Base-by-base conservation (phyloP, 2,329 filamentous ascomycete genomes). In the Torrubiella hemipterigena region DNA sequence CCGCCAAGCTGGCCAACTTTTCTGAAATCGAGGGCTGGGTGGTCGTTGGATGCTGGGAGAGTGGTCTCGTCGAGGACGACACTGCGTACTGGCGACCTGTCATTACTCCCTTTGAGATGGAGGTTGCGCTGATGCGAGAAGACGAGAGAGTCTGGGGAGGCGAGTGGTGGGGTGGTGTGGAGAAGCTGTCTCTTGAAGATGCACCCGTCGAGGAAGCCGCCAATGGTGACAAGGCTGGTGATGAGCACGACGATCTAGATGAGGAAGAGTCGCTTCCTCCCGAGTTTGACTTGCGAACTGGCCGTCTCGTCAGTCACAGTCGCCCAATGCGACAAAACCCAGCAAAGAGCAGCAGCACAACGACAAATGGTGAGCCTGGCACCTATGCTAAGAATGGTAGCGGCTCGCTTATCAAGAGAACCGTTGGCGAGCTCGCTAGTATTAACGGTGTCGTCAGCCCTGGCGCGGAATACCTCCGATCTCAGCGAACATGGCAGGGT, bases 31-130 rank as follows among this genome's bases (percentile, higher is more conserved):
- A 86, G 26, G 89, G 86, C 12, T 98, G 91, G 91, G 86, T 96
- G 0, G 86, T 96, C 0, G 83, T 98, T 8, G 89, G 91, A 3
- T 98, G 91, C 56, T 98, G 91, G 91, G 91, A 98, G 59, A 94
- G 87, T 52, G 85, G 82, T 37, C 61, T 96, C 30, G 73, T 98
- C 5, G 89, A 95, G 45, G 85, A 86, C 40, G 81, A 82, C 35
- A 55, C 54, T 1, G 82, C 81, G 6, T 93, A 94, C 49, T 96
- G 79, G 69, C 73, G 76, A 44, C 86, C 87, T 0, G 77, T 96
- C 8, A 76, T 96, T 24, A 98, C 91, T n/a, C 89, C 89, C 0
- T 96, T 93, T 51, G 91, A 98, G 63, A 61, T 96, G 33, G 77
- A 76, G 32, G 61, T 94, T 28, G 83, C 84, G 4, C 57, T 98